These are phyloP conservation scores for Aspergillus brunneoviolaceus DNA, from an alignment of 2,329 filamentous ascomycete species.

Conservation along the genomic window DNA sequence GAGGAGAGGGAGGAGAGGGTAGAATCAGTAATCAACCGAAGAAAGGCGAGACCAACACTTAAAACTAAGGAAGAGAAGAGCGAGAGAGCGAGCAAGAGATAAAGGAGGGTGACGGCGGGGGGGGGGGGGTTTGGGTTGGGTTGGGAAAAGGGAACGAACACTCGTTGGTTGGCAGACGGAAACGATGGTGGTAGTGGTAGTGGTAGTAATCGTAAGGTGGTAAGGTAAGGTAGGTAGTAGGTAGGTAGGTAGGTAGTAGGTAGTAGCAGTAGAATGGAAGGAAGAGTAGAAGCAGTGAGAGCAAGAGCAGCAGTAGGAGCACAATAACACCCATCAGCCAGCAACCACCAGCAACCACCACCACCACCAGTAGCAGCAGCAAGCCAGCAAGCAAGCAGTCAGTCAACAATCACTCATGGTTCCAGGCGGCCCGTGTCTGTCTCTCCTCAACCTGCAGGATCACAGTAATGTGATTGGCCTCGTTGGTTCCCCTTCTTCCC, in stretches of 20 bases:
- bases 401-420: background rate
- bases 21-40: background rate
- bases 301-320: background rate
- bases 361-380: too few relatives aligned
- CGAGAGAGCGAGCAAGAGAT: background rate
- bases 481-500: background rate
- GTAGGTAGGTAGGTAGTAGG: background rate
- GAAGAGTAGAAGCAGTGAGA: constrained; percentile 1
- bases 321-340: background rate
- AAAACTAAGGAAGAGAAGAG: constrained; percentile 1
- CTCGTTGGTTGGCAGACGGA: constrained; percentile 2
- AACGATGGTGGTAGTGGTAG: background rate
- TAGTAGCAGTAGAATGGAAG: constrained; percentile 3
- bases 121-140: background rate
- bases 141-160: background rate
- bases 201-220: constrained; percentile 6
- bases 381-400: background rate
- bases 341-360: background rate
- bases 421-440: constrained; percentile 4
- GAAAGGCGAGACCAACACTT: constrained; percentile 2
- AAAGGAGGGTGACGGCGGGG: constrained; percentile 5
- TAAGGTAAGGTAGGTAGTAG: background rate
- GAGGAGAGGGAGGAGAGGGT: constrained; percentile 6
- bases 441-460: background rate
- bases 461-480: constrained; percentile 4